Conservation (phyloP, 2,329 filamentous ascomycete genomes). For the Exophiala sp. region DNA sequence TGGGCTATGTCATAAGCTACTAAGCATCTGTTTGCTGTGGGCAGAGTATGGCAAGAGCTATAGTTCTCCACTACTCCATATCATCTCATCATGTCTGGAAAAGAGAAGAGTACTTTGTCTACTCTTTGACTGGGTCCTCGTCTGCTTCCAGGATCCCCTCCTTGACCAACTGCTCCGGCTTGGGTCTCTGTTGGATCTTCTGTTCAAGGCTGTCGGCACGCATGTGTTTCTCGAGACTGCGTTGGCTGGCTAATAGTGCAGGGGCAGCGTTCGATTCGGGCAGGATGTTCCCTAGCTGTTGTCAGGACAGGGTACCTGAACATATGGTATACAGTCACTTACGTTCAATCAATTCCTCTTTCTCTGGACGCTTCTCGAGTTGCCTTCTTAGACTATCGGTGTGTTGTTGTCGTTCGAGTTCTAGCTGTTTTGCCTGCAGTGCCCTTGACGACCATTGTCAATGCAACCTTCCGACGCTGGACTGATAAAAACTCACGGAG, state of each 20-base stretch:
- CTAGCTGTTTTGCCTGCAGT: conserved; percentile 59
- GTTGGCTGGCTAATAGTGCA: conserved; percentile 73
- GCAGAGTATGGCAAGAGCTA: background rate
- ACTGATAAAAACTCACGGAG: conserved; percentile 51
- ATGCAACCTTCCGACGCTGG: background rate
- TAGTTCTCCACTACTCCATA: background rate
- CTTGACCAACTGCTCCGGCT: conserved; percentile 71
- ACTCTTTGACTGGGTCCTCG: conserved; percentile 39
- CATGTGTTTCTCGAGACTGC: conserved; percentile 85
- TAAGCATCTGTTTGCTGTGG: conserved; percentile 19
- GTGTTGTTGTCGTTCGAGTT: conserved; percentile 62
- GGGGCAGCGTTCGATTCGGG: conserved; percentile 75
- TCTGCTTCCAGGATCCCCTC: conserved; percentile 74
- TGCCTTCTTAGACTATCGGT: conserved; percentile 63
- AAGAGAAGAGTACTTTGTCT: background rate
- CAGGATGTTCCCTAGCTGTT: conserved; percentile 72
- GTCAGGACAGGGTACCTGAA: conserved; percentile 12
- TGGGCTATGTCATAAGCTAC: conserved; percentile 27
- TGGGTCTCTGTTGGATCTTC: conserved; percentile 74
- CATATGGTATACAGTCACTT: conserved; percentile 34
- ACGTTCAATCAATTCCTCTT: conserved; percentile 77
- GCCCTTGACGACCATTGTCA: conserved; percentile 41
- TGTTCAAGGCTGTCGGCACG: conserved; percentile 81
- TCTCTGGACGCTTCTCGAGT: conserved; percentile 61
- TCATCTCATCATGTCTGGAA: background rate